These are phyloP conservation scores for Sporisorium exsertum DNA, from an alignment of 1,284 basidiomycete genomes.

Conservation along the genomic window DNA sequence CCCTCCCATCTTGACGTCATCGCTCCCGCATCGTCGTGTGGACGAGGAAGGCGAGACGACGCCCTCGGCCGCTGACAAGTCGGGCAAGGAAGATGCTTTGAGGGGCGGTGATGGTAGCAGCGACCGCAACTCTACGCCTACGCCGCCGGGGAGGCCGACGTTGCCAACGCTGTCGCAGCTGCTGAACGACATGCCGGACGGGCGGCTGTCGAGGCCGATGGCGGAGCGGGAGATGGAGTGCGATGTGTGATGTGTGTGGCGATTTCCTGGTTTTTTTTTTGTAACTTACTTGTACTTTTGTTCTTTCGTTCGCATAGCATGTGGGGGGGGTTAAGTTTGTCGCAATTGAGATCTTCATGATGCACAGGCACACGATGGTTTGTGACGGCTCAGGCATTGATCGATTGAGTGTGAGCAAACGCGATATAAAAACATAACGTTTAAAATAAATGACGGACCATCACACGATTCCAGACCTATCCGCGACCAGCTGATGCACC, in stretches of 20 bases:
- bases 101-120: constrained; percentile 11
- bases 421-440: too few species aligned
- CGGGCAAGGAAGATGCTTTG: neutral
- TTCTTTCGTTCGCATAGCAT: neutral
- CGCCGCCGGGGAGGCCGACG: constrained; percentile 39
- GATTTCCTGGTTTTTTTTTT: neutral
- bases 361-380: neutral
- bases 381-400: too few species aligned
- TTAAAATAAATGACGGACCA: too few species aligned
- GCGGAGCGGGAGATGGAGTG: constrained; percentile 43
- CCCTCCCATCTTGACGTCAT: constrained; percentile 33
- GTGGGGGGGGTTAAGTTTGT: neutral
- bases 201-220: constrained; percentile 14
- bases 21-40: neutral
- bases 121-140: constrained; percentile 40
- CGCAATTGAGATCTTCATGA: neutral
- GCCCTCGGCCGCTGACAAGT: constrained; percentile 7
- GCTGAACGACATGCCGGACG: constrained; percentile 40
- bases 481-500: too few species aligned
- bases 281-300: neutral
- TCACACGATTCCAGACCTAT: too few species aligned
- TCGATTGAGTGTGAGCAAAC: too few species aligned
- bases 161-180: constrained; percentile 54
- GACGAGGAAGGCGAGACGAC: constrained; percentile 39
- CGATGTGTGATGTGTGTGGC: constrained; percentile 18